Percentiles rank a stretch among this genome's conserved stretches.
phyloP scores from a whole-genome alignment of 225 moss, liverwort and hornwort species.

The Marchantia paleacea region DNA sequence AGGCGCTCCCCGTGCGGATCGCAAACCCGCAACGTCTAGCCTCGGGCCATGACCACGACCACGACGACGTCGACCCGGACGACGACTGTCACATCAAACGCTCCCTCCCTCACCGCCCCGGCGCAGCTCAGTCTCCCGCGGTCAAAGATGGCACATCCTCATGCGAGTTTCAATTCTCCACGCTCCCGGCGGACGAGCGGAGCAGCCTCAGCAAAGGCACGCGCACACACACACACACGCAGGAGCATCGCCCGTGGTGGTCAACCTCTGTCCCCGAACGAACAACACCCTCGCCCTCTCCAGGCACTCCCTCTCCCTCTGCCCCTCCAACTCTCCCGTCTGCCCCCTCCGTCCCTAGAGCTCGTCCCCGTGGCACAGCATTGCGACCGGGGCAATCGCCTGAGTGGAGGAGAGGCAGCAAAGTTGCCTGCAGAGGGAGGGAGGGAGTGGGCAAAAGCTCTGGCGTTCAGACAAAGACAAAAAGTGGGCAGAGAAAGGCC shows the following conservation, averaged over 20 bases:
- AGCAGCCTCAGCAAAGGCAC: neutral
- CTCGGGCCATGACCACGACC: neutral
- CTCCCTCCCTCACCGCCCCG: neutral
- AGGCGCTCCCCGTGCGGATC: too few species aligned
- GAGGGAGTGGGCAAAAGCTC: neutral
- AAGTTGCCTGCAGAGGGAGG: neutral
- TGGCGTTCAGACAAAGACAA: too few species aligned
- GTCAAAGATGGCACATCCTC: neutral
- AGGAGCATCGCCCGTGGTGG: neutral
- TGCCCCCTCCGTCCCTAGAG: neutral
- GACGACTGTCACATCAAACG: neutral
- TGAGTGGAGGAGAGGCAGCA: too few species aligned
- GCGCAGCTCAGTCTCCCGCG: neutral
- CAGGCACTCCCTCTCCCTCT: too few species aligned
- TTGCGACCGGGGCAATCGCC: neutral
- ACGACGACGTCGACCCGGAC: neutral
- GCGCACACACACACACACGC: too few species aligned
- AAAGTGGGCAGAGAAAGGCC: neutral
- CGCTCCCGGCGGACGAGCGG: neutral
- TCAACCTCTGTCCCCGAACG: neutral
- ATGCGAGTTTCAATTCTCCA: neutral
- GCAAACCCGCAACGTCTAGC: neutral
- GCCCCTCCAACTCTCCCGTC: neutral
- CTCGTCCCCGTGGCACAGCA: neutral
- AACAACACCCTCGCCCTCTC: neutral